Evolutionary conservation across 768 basidiomycete species (phyloP).

Genomic region (Lactarius indigo): DNA sequence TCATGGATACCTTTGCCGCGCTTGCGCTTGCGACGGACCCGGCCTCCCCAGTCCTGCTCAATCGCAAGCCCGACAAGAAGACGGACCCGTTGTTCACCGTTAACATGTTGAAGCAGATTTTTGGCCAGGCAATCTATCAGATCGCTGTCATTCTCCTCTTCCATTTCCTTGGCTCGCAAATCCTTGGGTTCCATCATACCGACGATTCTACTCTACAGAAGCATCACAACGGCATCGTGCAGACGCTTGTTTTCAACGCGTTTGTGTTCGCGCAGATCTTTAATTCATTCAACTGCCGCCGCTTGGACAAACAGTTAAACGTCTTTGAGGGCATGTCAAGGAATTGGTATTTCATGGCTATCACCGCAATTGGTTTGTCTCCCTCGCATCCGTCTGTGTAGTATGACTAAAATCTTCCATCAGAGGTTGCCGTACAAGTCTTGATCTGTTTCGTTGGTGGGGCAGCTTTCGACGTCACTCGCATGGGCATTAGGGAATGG

Average conservation of each 20-base stretch:
- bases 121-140: constrained; percentile 87
- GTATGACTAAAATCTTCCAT: constrained; percentile 6
- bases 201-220: constrained; percentile 31
- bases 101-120: constrained; percentile 96
- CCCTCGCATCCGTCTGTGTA: neutral
- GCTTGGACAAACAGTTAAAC: constrained; percentile 82
- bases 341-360: constrained; percentile 81
- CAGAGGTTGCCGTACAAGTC: constrained; percentile 85
- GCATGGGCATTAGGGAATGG: constrained; percentile 83
- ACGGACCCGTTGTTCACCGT: constrained; percentile 84
- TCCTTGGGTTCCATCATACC: constrained; percentile 55
- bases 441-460: constrained; percentile 90
- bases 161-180: constrained; percentile 76
- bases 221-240: constrained; percentile 48
- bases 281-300: constrained; percentile 89
- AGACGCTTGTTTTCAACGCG: constrained; percentile 94
- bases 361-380: constrained; percentile 80
- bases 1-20: constrained; percentile 98
- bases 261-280: constrained; percentile 98
- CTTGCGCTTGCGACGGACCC: constrained; percentile 97
- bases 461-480: constrained; percentile 85
- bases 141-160: constrained; percentile 79
- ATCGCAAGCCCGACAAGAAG: constrained; percentile 90
- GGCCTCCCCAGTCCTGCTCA: constrained; percentile 71
- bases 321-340: constrained; percentile 77